Evolutionary conservation across 2,329 filamentous ascomycete genomes (phyloP).

Genomic region (Fusarium nematophilum): DNA sequence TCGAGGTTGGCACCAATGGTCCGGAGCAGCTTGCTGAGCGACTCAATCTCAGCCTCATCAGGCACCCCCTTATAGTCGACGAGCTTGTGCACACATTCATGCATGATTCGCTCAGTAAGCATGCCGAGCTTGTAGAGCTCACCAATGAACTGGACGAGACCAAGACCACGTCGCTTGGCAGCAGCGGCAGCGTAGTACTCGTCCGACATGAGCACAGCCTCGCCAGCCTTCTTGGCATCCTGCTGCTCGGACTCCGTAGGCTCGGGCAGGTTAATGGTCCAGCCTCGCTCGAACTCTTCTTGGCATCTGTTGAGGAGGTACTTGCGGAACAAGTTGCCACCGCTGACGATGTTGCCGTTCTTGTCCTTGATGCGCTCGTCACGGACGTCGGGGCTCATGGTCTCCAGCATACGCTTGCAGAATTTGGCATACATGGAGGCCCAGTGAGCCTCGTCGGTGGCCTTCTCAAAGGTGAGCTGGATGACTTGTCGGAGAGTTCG

Average conservation of each 20-base stretch:
- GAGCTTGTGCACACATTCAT: slow-evolving; percentile 97
- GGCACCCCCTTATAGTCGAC: slow-evolving; percentile 94
- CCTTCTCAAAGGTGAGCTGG: slow-evolving; percentile 98
- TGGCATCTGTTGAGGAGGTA: slow-evolving; percentile 98
- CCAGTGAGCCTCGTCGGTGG: slow-evolving; percentile 98
- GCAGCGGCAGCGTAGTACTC: slow-evolving; percentile 96
- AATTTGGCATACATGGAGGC: slow-evolving; percentile 99
- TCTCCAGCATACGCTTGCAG: slow-evolving; percentile 96
- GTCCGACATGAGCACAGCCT: slow-evolving; percentile 88
- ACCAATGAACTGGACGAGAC: slow-evolving; percentile 98
- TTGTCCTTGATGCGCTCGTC: slow-evolving; percentile 96
- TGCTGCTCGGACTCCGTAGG: slow-evolving; percentile 72
- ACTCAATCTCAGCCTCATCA: slow-evolving; percentile 96
- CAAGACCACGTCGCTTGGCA: slow-evolving; percentile 95
- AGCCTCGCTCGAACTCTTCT: slow-evolving; percentile 98
- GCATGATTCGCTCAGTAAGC: slow-evolving; percentile 99
- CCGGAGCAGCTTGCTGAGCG: slow-evolving; percentile 89
- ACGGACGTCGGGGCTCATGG: slow-evolving; percentile 93
- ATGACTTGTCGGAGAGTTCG: slow-evolving; percentile 97
- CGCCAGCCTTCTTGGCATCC: slow-evolving; percentile 67
- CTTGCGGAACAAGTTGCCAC: slow-evolving; percentile 96
- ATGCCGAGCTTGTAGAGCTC: slow-evolving; percentile 99
- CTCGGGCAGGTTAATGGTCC: slow-evolving; percentile 86
- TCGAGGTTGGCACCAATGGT: slow-evolving; percentile 93
- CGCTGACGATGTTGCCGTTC: slow-evolving; percentile 86